Evolutionary conservation across 352 stramenopile genomes (phyloP), one percentile per base, ranked within the genome.

Genomic region (Phytophthora foliorum): DNA sequence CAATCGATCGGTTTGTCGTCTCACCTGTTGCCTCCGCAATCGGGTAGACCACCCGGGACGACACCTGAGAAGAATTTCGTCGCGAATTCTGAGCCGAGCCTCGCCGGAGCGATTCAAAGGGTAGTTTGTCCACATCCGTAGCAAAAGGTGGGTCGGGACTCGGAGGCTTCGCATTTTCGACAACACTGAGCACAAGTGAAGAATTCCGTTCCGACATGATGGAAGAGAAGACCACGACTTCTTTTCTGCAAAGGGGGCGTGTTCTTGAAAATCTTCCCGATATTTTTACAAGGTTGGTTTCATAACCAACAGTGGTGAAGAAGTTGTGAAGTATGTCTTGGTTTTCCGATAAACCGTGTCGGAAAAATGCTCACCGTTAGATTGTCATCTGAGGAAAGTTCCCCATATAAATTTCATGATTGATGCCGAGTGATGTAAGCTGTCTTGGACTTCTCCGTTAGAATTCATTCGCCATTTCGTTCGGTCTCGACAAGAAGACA

Each of bases 11-110:
- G 46, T 19, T 64, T 3, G 45, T n/a, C 25, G 4, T 22, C n/a
- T 67, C 56, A 4, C 57, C 55, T 24, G 42, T 17, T 27, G 27
- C 49, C 25, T 67, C 51, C 2, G 49, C 46, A 39, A 67, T 55
- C 0, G 63, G 63, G 13, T 71, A 57, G 13, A 67, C 56, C 6
- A 29, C 10, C 5, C 56, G 55, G 1, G 63, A 42, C 21, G 38
- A 2, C 21, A 65, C 32, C 6, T 45, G 31, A 16, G 22, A 52
- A 3, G 63, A 62, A 16, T 67, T 38, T 24, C 56, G 57, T 34
- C 48, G 58, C 24, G 63, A 67, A 29, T 29, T 44, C 25, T 34
- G 54, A 32, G 17, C 6, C 2, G 29, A 31, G n/a, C 11, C 39
- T 45, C 44, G 8, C 36, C 32, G 57, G 13, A 64, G 55, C 8